A percentile compares a stretch with the other conserved stretches of the same genome.
phyloP scores from a whole-genome alignment of 768 basidiomycete genomes.

The Leccinum subgranulosum region DNA sequence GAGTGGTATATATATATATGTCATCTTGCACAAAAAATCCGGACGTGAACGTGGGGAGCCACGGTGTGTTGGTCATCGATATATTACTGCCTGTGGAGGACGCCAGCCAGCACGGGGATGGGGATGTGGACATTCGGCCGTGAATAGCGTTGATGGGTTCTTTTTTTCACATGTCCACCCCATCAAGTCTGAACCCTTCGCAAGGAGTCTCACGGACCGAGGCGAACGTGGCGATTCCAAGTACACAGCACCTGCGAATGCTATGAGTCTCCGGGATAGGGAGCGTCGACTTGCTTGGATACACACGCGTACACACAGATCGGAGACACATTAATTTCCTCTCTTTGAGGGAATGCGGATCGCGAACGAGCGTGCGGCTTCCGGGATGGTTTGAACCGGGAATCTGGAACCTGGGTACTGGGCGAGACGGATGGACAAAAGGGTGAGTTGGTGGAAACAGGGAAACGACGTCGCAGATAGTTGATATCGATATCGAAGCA shows the following conservation, averaged over 20 bases:
- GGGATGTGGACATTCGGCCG: not conserved
- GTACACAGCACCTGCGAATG: not conserved
- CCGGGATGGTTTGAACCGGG: constrained; percentile 2
- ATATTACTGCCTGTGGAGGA: not conserved
- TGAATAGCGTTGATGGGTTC: not conserved
- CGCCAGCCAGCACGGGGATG: not conserved
- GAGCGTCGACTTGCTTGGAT: not conserved
- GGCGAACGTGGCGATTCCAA: not conserved
- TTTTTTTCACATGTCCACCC: not conserved
- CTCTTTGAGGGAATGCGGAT: not conserved
- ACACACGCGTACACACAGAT: not conserved
- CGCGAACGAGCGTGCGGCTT: not conserved
- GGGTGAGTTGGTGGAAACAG: not conserved
- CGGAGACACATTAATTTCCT: not conserved
- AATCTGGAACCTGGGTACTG: not conserved
- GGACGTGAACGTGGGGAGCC: constrained; percentile 9
- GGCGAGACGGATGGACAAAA: not conserved
- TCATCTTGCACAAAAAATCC: not conserved
- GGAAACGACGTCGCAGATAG: not conserved
- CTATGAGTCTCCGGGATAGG: not conserved
- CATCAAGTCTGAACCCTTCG: not conserved
- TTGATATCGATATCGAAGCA: not conserved
- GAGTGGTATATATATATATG: not conserved
- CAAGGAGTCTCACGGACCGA: not conserved
- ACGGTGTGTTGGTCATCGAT: not conserved